Conservation (phyloP, 2,329 filamentous ascomycete species). For the Xylaria sp. region DNA sequence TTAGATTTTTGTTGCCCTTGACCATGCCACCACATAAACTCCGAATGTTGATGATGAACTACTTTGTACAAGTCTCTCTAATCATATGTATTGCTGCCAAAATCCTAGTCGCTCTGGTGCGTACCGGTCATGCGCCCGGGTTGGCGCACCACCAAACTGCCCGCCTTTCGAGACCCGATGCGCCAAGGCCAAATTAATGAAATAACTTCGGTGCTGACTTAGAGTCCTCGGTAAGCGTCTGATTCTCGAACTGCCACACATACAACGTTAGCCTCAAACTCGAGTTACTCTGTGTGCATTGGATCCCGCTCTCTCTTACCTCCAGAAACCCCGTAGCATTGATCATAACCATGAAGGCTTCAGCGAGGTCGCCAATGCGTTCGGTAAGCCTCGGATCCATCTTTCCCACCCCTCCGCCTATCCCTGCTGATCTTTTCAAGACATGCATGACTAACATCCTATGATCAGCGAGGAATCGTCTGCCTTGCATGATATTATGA, state of each 20-base stretch:
- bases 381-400: constrained; percentile 60
- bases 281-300: background rate
- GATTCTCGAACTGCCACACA: constrained; percentile 45
- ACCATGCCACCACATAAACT: background rate
- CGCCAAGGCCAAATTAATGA: constrained; percentile 37
- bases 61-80: constrained; percentile 17
- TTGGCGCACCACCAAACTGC: background rate
- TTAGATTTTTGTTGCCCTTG: constrained; percentile 4
- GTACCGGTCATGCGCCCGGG: background rate
- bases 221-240: constrained; percentile 38
- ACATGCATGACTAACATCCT: constrained; percentile 85
- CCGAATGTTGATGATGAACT: constrained; percentile 5
- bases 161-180: background rate
- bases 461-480: constrained; percentile 83
- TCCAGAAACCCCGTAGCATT: constrained; percentile 85
- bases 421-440: constrained; percentile 87
- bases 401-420: constrained; percentile 63
- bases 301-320: constrained; percentile 58
- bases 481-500: constrained; percentile 83
- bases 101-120: background rate
- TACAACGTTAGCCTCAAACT: constrained; percentile 34
- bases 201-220: constrained; percentile 41
- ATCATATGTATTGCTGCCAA: constrained; percentile 14
- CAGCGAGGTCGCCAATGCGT: constrained; percentile 79
- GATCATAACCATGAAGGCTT: constrained; percentile 86